Evolutionary conservation across 345 rosid genomes (phyloP).

Genomic region (Salix viminalis): DNA sequence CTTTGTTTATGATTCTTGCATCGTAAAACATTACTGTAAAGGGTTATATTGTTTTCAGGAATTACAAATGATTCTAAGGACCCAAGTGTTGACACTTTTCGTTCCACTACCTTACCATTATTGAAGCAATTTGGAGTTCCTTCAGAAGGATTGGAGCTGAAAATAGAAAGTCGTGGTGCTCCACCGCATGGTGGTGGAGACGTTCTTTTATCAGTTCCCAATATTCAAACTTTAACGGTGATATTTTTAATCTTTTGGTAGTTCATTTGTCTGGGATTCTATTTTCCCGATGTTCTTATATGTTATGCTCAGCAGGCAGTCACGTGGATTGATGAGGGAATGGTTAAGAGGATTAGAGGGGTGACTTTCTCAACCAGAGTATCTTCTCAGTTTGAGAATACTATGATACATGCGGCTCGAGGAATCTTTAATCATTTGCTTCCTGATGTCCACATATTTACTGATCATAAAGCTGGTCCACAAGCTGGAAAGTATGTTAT

Average conservation of each 20-base stretch:
- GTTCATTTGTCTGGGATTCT: neutral
- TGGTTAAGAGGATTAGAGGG: constrained; percentile 92
- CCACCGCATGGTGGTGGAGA: constrained; percentile 89
- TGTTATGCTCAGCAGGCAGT: constrained; percentile 50
- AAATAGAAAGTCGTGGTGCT: constrained; percentile 72
- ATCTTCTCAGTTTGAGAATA: constrained; percentile 60
- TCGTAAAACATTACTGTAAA: neutral
- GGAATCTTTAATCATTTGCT: constrained; percentile 81
- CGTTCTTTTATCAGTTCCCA: constrained; percentile 61
- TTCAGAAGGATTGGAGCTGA: constrained; percentile 64
- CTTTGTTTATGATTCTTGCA: neutral
- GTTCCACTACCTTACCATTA: constrained; percentile 58
- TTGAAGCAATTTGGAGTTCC: constrained; percentile 75
- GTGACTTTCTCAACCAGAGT: constrained; percentile 73
- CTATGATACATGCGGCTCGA: constrained; percentile 79
- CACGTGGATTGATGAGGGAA: constrained; percentile 79
- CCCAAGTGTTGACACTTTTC: constrained; percentile 73
- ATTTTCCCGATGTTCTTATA: constrained; percentile 1
- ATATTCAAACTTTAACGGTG: constrained; percentile 50
- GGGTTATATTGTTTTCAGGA: constrained; percentile 38
- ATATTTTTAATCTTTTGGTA: constrained; percentile 10
- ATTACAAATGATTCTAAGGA: constrained; percentile 81
- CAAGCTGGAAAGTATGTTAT: constrained; percentile 86
- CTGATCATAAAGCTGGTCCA: constrained; percentile 63
- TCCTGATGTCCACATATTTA: constrained; percentile 78